These are phyloP conservation scores for Rutstroemia sp. DNA, from an alignment of 2,329 filamentous ascomycete species.

Conservation along the genomic window DNA sequence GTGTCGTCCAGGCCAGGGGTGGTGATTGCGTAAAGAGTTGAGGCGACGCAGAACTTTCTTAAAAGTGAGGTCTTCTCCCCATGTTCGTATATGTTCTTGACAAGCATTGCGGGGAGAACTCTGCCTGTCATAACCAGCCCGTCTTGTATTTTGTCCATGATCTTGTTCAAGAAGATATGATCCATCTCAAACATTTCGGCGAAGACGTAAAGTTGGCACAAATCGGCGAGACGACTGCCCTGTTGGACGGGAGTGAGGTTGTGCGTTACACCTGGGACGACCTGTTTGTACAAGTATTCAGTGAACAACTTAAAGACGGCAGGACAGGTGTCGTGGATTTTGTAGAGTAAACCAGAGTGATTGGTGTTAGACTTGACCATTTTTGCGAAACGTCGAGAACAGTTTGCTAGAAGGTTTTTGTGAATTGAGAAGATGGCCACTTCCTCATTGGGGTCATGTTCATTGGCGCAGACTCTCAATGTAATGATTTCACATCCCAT, in stretches of 20 bases:
- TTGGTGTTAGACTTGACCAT: not conserved
- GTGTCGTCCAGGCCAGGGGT: not conserved
- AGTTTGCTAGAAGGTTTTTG: not conserved
- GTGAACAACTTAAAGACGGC: conserved; percentile 17
- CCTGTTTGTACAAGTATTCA: conserved; percentile 15
- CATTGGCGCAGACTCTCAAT: not conserved
- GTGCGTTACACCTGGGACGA: conserved; percentile 8
- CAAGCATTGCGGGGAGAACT: conserved; percentile 10
- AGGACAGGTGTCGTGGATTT: conserved; percentile 2
- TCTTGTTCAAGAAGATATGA: conserved; percentile 12
- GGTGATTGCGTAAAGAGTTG: conserved; percentile 6
- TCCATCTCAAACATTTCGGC: conserved; percentile 11
- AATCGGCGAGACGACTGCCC: conserved; percentile 3
- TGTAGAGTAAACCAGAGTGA: not conserved
- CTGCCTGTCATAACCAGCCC: conserved; percentile 12
- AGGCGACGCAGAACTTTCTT: conserved; percentile 16
- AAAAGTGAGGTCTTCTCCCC: conserved; percentile 9
- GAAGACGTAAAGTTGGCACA: conserved; percentile 19
- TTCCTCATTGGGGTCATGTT: not conserved
- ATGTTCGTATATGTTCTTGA: conserved; percentile 14
- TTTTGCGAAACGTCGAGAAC: not conserved
- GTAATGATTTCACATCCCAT: conserved; percentile 2
- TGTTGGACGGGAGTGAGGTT: not conserved
- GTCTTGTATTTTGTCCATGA: conserved; percentile 24
- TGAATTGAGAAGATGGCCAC: not conserved